A percentile compares a stretch with the other conserved stretches of the same genome.
These are phyloP conservation scores for Cucurbitaria berberidis DNA, from an alignment of 2,329 filamentous ascomycete genomes.

Conservation along the genomic window DNA sequence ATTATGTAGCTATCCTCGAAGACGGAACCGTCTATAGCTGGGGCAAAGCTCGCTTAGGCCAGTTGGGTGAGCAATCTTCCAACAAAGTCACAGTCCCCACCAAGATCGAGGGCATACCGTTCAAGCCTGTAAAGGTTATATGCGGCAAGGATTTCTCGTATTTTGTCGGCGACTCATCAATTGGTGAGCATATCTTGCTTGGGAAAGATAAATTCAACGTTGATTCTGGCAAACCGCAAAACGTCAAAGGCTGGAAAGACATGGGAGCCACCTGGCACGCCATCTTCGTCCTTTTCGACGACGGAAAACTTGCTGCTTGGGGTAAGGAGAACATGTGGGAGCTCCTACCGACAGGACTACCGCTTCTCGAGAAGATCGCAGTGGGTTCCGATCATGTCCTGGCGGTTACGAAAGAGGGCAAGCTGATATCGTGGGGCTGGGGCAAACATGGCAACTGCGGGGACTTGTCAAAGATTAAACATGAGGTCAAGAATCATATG, in stretches of 20 bases:
- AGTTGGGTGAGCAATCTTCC: slow-evolving; percentile 65
- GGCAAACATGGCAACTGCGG: slow-evolving; percentile 98
- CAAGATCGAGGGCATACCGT: slow-evolving; percentile 54
- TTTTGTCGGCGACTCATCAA: slow-evolving; percentile 61
- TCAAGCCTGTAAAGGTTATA: slow-evolving; percentile 69
- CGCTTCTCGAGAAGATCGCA: slow-evolving; percentile 67
- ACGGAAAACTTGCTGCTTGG: slow-evolving; percentile 72
- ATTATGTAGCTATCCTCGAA: slow-evolving; percentile 74
- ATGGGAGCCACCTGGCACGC: slow-evolving; percentile 83
- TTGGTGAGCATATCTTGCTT: slow-evolving; percentile 69
- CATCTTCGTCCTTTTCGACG: slow-evolving; percentile 70
- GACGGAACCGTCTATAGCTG: slow-evolving; percentile 85
- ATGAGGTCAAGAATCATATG: slow-evolving; percentile 34
- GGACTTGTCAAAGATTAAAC: slow-evolving; percentile 15
- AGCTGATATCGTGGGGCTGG: slow-evolving; percentile 91
- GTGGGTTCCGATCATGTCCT: slow-evolving; percentile 91
- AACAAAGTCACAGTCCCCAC: slow-evolving; percentile 48
- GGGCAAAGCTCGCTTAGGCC: slow-evolving; percentile 86
- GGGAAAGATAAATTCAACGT: slow-evolving; percentile 78
- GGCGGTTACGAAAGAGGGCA: slow-evolving; percentile 67
- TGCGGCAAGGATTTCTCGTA: slow-evolving; percentile 90
- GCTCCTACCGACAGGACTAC: slow-evolving; percentile 68
- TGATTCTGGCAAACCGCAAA: slow-evolving; percentile 61
- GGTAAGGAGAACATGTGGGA: slow-evolving; percentile 88
- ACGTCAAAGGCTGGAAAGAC: slow-evolving; percentile 66